Percentiles rank a stretch among this genome's conserved stretches.
Conservation (phyloP, 495 filamentous ascomycete species). For the Xylaria castorea region DNA sequence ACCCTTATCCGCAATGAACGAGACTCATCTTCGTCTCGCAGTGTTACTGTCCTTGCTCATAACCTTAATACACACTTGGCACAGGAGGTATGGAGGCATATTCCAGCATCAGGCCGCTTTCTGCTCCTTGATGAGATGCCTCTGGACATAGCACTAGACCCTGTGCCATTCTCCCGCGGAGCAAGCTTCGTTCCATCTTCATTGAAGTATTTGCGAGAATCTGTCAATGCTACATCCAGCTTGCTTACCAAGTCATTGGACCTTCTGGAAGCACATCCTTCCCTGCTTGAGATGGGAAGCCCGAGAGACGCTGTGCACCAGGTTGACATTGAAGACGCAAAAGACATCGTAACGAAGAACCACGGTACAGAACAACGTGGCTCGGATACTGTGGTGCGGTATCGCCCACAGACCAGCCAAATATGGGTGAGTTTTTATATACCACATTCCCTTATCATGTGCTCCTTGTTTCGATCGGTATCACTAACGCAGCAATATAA, state of each 20-base stretch:
- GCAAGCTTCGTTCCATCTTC: conserved; percentile 31
- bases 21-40: conserved; percentile 24
- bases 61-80: conserved; percentile 21
- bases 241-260: conserved; percentile 23
- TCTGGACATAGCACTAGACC: conserved; percentile 23
- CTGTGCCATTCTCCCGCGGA: conserved; percentile 29
- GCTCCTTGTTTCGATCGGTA: background rate
- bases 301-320: background rate
- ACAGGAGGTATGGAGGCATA: conserved; percentile 32
- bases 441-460: background rate
- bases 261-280: conserved; percentile 24
- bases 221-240: conserved; percentile 17
- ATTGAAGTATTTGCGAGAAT: conserved; percentile 29
- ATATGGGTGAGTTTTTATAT: conserved; percentile 15
- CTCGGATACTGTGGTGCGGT: conserved; percentile 7
- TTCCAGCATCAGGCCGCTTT: conserved; percentile 29
- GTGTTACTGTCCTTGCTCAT: conserved; percentile 28
- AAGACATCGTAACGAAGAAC: background rate
- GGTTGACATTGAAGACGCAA: conserved; percentile 23
- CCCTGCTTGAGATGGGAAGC: background rate
- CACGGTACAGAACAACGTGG: background rate
- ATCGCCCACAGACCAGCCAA: conserved; percentile 21
- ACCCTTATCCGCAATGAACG: conserved; percentile 16
- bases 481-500: background rate
- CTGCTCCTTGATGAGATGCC: conserved; percentile 26